Base-by-base conservation (phyloP, 169 alveolate genomes). In the Cardiosporidium cionae region DNA sequence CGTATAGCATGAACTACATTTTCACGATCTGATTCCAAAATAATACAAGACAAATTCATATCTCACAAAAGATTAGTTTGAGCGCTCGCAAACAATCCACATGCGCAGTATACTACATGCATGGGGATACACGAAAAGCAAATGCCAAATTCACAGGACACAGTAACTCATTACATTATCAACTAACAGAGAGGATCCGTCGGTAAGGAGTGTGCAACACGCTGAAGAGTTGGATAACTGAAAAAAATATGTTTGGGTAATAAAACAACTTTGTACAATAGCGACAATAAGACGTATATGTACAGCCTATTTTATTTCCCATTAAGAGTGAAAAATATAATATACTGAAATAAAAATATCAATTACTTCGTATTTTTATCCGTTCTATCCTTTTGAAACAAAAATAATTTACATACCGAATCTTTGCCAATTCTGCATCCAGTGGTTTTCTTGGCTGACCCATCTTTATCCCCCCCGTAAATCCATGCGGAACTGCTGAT, bases 221-320 rank as follows among this genome's bases (percentile, higher is more conserved):
- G 79, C 63, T 74, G 86, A 28, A 80, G 68, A 32, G 86, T 80
- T 16, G 86, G 86, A 35, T 80, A 80, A 1, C 85, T 79, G 68
- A 37, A 29, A 9, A 36, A 1, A 69, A 16, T 16, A n/a, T 16
- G 16, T 16, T 44, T 44, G 16, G 16, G 16, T n/a, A 63, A 16
- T 9, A 9, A n/a, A n/a, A 16, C 16, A 63, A 31, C 72, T 34
- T 32, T 32, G n/a, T 16, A 16, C 58, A n/a, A 44, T 44, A 44
- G 58, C n/a, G n/a, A 16, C 58, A 44, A 16, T 44, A n/a, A 44
- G 69, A 44, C 9, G 16, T 9, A 16, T 16, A 44, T 16, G n/a
- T 9, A 44, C 16, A 16, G 58, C 16, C 16, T 44, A 16, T 44
- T 44, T 16, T 44, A 16, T 16, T 16, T 1, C 25, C 25, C 28